Percentiles rank a stretch among this genome's conserved stretches.
These are phyloP conservation scores for Claviceps lovelessii DNA, from an alignment of 2,329 filamentous ascomycete genomes.

Conservation along the genomic window DNA sequence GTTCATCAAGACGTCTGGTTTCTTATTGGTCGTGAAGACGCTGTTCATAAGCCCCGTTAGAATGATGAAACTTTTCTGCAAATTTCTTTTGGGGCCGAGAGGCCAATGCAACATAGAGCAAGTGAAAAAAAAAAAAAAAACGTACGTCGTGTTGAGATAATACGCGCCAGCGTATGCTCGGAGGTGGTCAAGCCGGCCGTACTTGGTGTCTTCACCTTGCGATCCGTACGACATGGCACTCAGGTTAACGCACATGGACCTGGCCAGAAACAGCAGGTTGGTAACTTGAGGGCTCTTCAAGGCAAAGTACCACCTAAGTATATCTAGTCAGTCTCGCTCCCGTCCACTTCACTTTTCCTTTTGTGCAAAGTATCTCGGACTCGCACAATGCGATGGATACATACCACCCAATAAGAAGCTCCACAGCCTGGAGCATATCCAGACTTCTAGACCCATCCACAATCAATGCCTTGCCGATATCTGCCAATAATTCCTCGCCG, in stretches of 20 bases:
- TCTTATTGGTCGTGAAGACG: constrained; percentile 31
- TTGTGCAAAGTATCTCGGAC: too few relatives aligned
- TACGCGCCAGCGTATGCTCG: constrained; percentile 35
- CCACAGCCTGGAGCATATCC: constrained; percentile 32
- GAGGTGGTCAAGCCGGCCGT: constrained; percentile 26
- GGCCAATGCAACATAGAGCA: background rate
- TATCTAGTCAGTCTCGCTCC: background rate
- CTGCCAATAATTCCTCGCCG: constrained; percentile 29
- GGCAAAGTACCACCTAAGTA: constrained; percentile 30
- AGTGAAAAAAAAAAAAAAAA: background rate
- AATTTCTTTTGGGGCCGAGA: too few relatives aligned
- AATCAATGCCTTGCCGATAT: constrained; percentile 26
- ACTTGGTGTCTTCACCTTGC: constrained; percentile 14
- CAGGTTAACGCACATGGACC: constrained; percentile 31
- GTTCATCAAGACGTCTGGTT: constrained; percentile 33
- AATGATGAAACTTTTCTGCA: too few relatives aligned
- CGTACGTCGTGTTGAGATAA: constrained; percentile 35
- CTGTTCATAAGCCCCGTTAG: constrained; percentile 10
- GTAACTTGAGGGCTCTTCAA: constrained; percentile 35
- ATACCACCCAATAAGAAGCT: constrained; percentile 32
- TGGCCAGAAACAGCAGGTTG: constrained; percentile 33
- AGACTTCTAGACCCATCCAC: constrained; percentile 28
- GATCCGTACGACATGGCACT: constrained; percentile 16
- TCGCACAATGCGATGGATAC: constrained; percentile 4
- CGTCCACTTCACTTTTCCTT: too few relatives aligned